Percentiles rank a stretch among this genome's conserved stretches.
These are phyloP conservation scores for Rutstroemia sp. DNA, from an alignment of 2,329 filamentous ascomycete species.

Conservation along the genomic window DNA sequence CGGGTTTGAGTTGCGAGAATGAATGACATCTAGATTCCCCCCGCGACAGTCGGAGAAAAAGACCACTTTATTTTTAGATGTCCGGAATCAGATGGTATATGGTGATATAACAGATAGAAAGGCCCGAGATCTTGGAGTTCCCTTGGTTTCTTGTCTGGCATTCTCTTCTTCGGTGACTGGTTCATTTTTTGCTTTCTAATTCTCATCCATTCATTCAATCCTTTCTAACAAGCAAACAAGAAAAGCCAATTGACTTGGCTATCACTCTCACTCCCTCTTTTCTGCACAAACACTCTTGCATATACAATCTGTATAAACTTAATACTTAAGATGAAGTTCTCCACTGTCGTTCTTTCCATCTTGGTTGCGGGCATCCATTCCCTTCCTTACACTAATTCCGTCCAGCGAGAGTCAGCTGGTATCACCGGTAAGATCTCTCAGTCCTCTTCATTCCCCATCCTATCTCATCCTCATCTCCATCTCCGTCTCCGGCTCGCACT, in stretches of 20 bases:
- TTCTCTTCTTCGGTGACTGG: background rate
- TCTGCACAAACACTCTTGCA: background rate
- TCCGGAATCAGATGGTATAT: background rate
- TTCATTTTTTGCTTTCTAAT: background rate
- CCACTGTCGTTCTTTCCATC: background rate
- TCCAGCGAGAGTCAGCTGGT: background rate
- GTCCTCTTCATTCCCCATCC: background rate
- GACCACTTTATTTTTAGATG: background rate
- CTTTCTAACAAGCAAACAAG: background rate
- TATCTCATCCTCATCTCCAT: too few species aligned
- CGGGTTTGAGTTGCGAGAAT: background rate
- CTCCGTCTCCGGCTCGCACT: background rate
- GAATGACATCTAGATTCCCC: background rate
- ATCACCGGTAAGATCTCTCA: background rate
- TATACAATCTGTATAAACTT: background rate
- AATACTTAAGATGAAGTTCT: constrained; percentile 4
- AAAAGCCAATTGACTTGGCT: constrained; percentile 1
- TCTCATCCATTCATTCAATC: background rate
- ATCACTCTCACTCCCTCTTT: background rate
- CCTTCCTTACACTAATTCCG: background rate
- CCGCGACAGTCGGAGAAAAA: background rate
- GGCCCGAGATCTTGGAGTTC: background rate
- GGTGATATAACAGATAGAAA: background rate
- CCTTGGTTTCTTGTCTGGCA: background rate
- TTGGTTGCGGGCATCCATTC: constrained; percentile 6